Evolutionary conservation across 345 rosid species (phyloP).

Genomic region (Raphanus sativus): DNA sequence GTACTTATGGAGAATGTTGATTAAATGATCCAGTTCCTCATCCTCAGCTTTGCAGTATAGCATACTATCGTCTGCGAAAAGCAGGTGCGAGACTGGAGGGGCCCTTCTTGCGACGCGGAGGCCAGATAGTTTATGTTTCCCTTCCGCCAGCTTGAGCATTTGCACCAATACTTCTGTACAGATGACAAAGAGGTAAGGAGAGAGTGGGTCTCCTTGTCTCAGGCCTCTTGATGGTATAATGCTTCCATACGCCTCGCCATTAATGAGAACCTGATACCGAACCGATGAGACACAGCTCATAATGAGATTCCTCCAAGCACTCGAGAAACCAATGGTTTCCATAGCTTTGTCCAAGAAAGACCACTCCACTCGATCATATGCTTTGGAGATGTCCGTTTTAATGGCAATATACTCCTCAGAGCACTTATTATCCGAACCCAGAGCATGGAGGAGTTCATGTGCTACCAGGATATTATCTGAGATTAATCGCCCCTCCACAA

Average conservation of each 20-base stretch:
- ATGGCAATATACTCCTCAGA: not conserved
- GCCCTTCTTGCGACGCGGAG: not conserved
- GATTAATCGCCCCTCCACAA: no score
- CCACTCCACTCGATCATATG: not conserved
- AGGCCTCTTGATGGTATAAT: no score
- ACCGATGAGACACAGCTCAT: no score
- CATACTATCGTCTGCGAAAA: no score
- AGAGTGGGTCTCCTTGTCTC: not conserved
- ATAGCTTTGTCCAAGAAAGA: not conserved
- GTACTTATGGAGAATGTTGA: no score
- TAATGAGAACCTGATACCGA: no score
- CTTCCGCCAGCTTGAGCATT: not conserved
- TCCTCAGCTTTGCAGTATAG: no score
- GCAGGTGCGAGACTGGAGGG: not conserved
- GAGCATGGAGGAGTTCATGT: no score
- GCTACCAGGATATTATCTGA: no score
- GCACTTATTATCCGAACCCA: not conserved
- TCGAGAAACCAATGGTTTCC: not conserved
- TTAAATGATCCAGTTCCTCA: no score
- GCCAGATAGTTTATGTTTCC: not conserved
- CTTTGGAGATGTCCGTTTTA: not conserved
- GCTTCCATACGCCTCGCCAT: not conserved
- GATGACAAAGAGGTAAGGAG: not conserved
- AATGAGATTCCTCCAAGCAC: no score
- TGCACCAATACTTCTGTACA: not conserved